Percentiles rank a stretch among this genome's conserved stretches.
phyloP scores from a whole-genome alignment of 1,284 basidiomycete species.

The Mycena citricolor region DNA sequence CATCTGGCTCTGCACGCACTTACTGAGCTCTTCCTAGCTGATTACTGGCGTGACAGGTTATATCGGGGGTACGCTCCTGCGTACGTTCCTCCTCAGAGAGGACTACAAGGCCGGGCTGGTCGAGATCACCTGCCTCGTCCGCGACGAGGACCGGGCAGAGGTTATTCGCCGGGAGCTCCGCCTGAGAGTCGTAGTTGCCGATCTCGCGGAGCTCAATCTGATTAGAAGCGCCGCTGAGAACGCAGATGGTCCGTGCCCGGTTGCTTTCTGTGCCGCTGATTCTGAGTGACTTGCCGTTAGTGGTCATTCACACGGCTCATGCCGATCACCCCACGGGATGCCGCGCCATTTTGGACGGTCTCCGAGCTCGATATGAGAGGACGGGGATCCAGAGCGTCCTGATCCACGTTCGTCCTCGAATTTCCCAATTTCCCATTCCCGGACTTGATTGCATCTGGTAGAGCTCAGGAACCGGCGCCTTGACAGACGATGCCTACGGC shows the following conservation, averaged over 20 bases:
- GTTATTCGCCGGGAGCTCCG: slow-evolving; percentile 12
- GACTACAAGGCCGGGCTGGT: slow-evolving; percentile 16
- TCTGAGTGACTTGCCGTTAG: slow-evolving; percentile 1
- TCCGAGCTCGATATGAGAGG: slow-evolving; percentile 9
- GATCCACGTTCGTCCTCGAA: slow-evolving; percentile 15
- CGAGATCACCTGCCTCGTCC: slow-evolving; percentile 22
- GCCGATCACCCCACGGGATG: slow-evolving; percentile 19
- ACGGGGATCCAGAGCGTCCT: slow-evolving; percentile 18
- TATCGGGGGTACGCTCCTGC: slow-evolving; percentile 20
- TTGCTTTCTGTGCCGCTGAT: not conserved
- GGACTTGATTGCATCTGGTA: not conserved
- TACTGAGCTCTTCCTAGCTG: too few species aligned
- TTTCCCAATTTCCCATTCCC: too few species aligned
- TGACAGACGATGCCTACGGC: slow-evolving; percentile 23
- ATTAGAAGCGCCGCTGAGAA: slow-evolving; percentile 12
- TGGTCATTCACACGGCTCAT: slow-evolving; percentile 23
- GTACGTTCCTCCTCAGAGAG: slow-evolving; percentile 11
- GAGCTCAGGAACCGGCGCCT: slow-evolving; percentile 24
- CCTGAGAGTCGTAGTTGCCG: slow-evolving; percentile 19
- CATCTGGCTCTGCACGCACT: too few species aligned
- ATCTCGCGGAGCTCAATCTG: slow-evolving; percentile 18
- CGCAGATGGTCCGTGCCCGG: slow-evolving; percentile 14
- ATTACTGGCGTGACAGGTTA: slow-evolving; percentile 23
- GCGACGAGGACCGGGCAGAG: slow-evolving; percentile 16
- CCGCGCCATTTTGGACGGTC: slow-evolving; percentile 20